These are phyloP conservation scores for Mortierella claussenii DNA, from an alignment of 192 early-diverging fungal genomes.

Conservation along the genomic window DNA sequence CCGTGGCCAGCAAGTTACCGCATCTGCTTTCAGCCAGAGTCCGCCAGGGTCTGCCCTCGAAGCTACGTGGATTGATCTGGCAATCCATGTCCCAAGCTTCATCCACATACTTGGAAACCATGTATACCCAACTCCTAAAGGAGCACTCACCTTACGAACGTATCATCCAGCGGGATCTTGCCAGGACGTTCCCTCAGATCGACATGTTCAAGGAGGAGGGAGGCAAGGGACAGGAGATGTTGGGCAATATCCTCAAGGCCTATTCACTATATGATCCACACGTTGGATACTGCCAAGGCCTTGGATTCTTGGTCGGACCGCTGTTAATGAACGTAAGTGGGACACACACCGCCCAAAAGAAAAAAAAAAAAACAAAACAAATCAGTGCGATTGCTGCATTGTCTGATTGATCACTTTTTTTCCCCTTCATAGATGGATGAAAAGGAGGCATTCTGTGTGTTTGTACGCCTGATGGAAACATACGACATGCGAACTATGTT, in stretches of 20 bases:
- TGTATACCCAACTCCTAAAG: constrained; percentile 83
- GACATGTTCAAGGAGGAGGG: constrained; percentile 86
- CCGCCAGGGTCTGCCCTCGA: constrained; percentile 82
- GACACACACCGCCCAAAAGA: no score
- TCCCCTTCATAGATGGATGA: constrained; percentile 81
- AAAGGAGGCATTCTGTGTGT: constrained; percentile 92
- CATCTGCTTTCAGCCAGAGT: constrained; percentile 75
- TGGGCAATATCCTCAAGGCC: constrained; percentile 91
- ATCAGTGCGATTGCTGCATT: no score
- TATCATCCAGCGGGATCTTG: constrained; percentile 93
- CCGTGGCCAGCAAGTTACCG: constrained; percentile 73
- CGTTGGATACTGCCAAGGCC: constrained; percentile 98
- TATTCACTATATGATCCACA: constrained; percentile 95
- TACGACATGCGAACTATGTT: constrained; percentile 94
- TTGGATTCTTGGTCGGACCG: constrained; percentile 94
- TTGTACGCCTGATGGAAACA: constrained; percentile 94
- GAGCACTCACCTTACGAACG: constrained; percentile 86
- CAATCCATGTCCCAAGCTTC: constrained; percentile 89
- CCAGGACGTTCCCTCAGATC: constrained; percentile 91
- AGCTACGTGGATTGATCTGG: constrained; percentile 91
- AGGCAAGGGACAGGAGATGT: constrained; percentile 86
- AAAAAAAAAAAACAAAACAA: no score
- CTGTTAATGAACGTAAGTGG: constrained; percentile 86
- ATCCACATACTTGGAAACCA: constrained; percentile 80
- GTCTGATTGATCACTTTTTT: no score